Evolutionary conservation across 768 basidiomycete genomes (phyloP).

Genomic region (Crepidotus variabilis): DNA sequence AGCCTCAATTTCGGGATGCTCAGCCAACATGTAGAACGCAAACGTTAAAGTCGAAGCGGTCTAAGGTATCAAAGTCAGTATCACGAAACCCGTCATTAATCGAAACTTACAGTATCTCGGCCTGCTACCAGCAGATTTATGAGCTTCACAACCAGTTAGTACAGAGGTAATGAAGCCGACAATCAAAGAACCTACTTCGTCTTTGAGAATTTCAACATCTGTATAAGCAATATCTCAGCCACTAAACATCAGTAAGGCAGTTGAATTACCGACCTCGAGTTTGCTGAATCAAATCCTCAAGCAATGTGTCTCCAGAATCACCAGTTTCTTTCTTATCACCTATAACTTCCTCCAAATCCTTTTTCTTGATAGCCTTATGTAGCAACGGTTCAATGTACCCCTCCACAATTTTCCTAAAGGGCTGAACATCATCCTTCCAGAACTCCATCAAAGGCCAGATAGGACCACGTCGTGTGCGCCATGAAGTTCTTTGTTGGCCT

Average conservation of each 20-base stretch:
- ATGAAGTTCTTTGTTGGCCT: constrained; percentile 40
- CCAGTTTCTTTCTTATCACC: constrained; percentile 20
- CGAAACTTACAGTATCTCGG: constrained; percentile 31
- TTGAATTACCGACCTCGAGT: constrained; percentile 36
- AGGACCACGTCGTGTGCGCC: constrained; percentile 40
- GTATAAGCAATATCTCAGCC: background rate
- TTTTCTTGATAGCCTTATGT: constrained; percentile 45
- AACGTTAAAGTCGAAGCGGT: constrained; percentile 43
- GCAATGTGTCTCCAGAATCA: constrained; percentile 39
- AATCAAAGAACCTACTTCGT: constrained; percentile 39
- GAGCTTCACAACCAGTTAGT: too few species aligned
- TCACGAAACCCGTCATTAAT: too few species aligned
- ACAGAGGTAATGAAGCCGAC: too few species aligned
- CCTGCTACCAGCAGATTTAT: constrained; percentile 28
- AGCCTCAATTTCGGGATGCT: constrained; percentile 42
- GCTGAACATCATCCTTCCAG: constrained; percentile 37
- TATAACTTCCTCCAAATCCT: constrained; percentile 23
- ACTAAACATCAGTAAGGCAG: too few species aligned
- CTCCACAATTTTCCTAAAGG: constrained; percentile 50
- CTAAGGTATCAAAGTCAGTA: background rate
- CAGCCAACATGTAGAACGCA: constrained; percentile 42
- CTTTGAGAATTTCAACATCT: constrained; percentile 36
- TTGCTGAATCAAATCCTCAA: constrained; percentile 52
- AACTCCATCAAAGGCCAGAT: constrained; percentile 55
- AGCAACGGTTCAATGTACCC: constrained; percentile 51